These are phyloP conservation scores for Podospora sp. DNA, from an alignment of 495 filamentous ascomycete genomes.

Conservation along the genomic window DNA sequence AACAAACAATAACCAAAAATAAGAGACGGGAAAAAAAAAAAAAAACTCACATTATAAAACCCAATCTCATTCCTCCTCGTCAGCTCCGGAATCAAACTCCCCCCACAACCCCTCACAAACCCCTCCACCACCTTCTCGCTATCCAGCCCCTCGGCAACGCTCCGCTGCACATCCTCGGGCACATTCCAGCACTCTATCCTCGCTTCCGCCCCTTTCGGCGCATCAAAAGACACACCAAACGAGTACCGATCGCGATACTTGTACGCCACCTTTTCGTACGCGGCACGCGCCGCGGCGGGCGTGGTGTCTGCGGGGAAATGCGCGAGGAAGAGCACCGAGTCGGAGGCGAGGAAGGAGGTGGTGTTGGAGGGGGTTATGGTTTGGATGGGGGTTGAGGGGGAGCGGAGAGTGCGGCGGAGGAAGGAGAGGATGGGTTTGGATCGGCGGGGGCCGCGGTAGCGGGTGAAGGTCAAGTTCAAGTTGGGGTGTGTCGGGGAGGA, in stretches of 20 bases:
- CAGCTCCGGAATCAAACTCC: constrained; percentile 47
- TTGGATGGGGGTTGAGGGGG: constrained; percentile 37
- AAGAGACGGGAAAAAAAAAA: neutral
- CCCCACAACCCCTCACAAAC: constrained; percentile 41
- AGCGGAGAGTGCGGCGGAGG: constrained; percentile 41
- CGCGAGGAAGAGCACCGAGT: constrained; percentile 48
- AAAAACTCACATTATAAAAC: constrained; percentile 41
- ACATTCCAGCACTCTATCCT: constrained; percentile 47
- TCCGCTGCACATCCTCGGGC: constrained; percentile 39
- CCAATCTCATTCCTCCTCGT: constrained; percentile 47
- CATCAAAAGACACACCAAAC: constrained; percentile 29
- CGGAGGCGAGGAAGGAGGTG: constrained; percentile 38
- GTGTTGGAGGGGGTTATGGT: constrained; percentile 33
- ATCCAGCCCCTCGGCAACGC: constrained; percentile 32
- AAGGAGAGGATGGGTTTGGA: constrained; percentile 44
- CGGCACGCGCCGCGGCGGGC: neutral
- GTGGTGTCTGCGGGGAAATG: constrained; percentile 34
- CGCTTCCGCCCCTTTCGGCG: constrained; percentile 22
- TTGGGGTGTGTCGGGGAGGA: neutral
- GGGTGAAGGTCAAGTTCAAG: constrained; percentile 25
- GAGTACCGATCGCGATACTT: constrained; percentile 43
- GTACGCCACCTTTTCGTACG: constrained; percentile 33
- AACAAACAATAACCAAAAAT: too few relatives aligned
- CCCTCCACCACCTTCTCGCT: constrained; percentile 36
- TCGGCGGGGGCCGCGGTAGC: constrained; percentile 48